A percentile compares a stretch with the other conserved stretches of the same genome.
Evolutionary conservation across 768 basidiomycete species (phyloP).

Genomic region (Lactarius deliciosus): DNA sequence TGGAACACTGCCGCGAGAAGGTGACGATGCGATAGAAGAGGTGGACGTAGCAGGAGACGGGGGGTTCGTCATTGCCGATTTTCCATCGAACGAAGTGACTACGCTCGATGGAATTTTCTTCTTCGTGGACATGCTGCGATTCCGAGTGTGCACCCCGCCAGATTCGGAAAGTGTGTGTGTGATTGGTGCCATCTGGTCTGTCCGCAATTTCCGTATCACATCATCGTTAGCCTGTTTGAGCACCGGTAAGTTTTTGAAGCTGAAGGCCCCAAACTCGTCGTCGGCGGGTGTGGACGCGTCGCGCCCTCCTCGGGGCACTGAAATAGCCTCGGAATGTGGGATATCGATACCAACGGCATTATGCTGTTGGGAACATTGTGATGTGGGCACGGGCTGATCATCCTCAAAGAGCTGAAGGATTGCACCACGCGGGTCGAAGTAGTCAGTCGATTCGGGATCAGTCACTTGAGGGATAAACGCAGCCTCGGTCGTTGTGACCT

Average conservation of each 20-base stretch:
- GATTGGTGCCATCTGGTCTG: constrained; percentile 82
- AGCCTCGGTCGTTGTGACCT: constrained; percentile 83
- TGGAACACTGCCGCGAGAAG: constrained; percentile 70
- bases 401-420: constrained; percentile 90
- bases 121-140: constrained; percentile 73
- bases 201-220: constrained; percentile 92
- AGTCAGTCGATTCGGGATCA: constrained; percentile 99
- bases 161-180: constrained; percentile 72
- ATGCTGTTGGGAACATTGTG: constrained; percentile 48
- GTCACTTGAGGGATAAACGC: constrained; percentile 94
- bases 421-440: constrained; percentile 96
- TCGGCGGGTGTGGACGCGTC: constrained; percentile 53
- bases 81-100: constrained; percentile 63
- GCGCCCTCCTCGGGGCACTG: constrained; percentile 32
- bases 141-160: constrained; percentile 54
- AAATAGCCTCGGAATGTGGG: constrained; percentile 30
- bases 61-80: constrained; percentile 65
- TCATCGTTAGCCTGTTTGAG: constrained; percentile 99
- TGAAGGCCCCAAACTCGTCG: constrained; percentile 97
- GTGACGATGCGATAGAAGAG: constrained; percentile 87
- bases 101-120: constrained; percentile 81
- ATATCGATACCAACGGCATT: constrained; percentile 36
- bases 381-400: constrained; percentile 66
- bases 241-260: constrained; percentile 94
- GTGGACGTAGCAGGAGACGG: constrained; percentile 92